Evolutionary conservation across 83 land plant species (phyloP).

Genomic region (Thuja plicata): DNA sequence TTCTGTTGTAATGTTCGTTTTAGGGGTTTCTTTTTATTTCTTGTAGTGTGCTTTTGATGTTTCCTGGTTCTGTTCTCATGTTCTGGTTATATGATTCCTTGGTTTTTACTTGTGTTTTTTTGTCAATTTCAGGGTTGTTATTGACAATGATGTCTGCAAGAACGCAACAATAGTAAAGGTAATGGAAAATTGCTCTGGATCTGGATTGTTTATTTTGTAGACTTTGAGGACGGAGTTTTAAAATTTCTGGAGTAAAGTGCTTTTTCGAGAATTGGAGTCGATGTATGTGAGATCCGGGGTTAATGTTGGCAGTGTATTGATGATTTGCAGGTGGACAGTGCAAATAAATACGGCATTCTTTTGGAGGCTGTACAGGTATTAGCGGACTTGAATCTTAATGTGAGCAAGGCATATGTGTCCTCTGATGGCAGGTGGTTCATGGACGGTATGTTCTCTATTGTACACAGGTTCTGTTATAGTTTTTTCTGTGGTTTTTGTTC

Average conservation of each 20-base stretch:
- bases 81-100: background rate
- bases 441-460: conserved; percentile 33
- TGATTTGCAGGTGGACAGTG: conserved; percentile 68
- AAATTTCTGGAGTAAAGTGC: background rate
- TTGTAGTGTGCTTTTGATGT: too few relatives aligned
- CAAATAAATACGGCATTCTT: conserved; percentile 75
- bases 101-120: background rate
- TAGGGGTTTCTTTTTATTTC: too few relatives aligned
- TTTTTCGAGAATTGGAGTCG: background rate
- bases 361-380: conserved; percentile 83
- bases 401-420: conserved; percentile 75
- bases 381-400: conserved; percentile 70
- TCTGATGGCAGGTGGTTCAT: conserved; percentile 95
- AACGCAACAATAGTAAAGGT: conserved; percentile 80
- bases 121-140: conserved; percentile 57
- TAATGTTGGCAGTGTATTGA: background rate
- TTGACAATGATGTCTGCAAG: conserved; percentile 63
- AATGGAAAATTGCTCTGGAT: background rate
- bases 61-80: background rate
- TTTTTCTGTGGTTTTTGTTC: background rate
- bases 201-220: background rate
- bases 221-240: background rate
- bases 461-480: too few relatives aligned
- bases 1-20: too few relatives aligned
- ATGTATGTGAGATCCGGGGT: background rate